Conservation (phyloP, 2,329 filamentous ascomycete species). For the Dactylellina cionopaga region DNA sequence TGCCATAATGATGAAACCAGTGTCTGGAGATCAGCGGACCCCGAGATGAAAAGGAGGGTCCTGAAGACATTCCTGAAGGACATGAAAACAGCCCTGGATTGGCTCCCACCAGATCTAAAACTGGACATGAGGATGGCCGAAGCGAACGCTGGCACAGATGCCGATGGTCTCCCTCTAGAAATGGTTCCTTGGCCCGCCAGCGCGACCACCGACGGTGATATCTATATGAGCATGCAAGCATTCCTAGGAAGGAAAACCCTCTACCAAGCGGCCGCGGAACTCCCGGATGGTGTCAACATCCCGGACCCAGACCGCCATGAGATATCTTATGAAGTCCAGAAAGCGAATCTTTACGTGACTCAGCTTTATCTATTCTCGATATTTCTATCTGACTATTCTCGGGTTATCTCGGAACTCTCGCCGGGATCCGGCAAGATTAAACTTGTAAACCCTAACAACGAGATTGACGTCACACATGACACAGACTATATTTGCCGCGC, state of each 20-base stretch:
- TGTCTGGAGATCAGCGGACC: conserved; percentile 46
- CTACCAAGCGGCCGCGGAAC: conserved; percentile 41
- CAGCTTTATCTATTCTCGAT: conserved; percentile 50
- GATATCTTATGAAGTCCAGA: conserved; percentile 50
- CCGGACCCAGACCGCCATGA: conserved; percentile 48
- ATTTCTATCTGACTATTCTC: conserved; percentile 48
- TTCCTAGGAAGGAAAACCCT: conserved; percentile 47
- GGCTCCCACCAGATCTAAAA: conserved; percentile 43
- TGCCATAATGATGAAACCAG: conserved; percentile 50
- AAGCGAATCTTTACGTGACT: conserved; percentile 50
- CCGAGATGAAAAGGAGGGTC: conserved; percentile 48
- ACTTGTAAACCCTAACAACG: conserved; percentile 43
- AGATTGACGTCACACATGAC: conserved; percentile 47
- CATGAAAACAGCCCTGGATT: conserved; percentile 46
- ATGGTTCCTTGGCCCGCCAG: conserved; percentile 49
- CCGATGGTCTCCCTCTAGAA: conserved; percentile 47
- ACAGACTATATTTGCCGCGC: conserved; percentile 51
- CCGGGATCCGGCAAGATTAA: conserved; percentile 34
- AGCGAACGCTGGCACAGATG: conserved; percentile 44
- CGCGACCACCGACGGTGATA: conserved; percentile 49
- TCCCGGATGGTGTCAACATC: conserved; percentile 50
- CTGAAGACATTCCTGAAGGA: conserved; percentile 49
- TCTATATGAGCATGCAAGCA: conserved; percentile 50
- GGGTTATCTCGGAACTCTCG: conserved; percentile 34
- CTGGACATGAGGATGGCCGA: conserved; percentile 52